Base-by-base conservation (phyloP, 768 basidiomycete species). In the Pluteus cervinus region DNA sequence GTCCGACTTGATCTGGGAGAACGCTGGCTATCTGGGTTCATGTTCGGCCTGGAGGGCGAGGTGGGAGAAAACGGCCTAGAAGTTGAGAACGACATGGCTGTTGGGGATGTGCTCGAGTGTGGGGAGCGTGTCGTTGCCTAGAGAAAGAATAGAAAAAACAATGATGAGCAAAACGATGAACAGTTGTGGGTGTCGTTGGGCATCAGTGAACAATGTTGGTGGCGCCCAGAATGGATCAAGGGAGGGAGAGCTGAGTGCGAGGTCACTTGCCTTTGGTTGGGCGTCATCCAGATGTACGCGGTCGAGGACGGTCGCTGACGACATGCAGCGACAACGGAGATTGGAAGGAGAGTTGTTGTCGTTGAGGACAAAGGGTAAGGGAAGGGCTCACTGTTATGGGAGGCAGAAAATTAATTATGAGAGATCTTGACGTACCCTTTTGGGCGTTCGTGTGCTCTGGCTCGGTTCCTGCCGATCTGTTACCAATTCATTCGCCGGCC, bases 11-110 rank as follows among this genome's bases (percentile, higher is more conserved):
- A n/a, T 40, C 32, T 43, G 16, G 44, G 32, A 30, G 29, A 43
- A 17, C 43, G 44, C 28, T 47, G 47, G 29, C 24, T 43, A 24
- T 47, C 47, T 14, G 52, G 38, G 31, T 34, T 48, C 7, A 46
- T 41, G 32, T 48, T 46, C 33, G 50, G 48, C 29, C 53, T 50
- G 39, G 52, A 52, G 31, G 58, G 46, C 18, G 52, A 40, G n/a
- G 39, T 48, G 32, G 50, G 53, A 20, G 56, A 54, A 20, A 53
- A 45, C 18, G 54, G 44, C 42, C 53, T 48, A 24, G 50, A 49
- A 38, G 44, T 44, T 29, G 52, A 43, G 46, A 49, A 20, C 26
- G 47, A 11, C 44, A 48, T 50, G 9, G 38, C 39, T 31, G 54
- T 41, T 18, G 37, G 40, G 21, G 45, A 44, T 7, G 47, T 29